These are phyloP conservation scores for Saccharum officinarum DNA, from an alignment of 176 grass and related monocot genomes.

Conservation along the genomic window DNA sequence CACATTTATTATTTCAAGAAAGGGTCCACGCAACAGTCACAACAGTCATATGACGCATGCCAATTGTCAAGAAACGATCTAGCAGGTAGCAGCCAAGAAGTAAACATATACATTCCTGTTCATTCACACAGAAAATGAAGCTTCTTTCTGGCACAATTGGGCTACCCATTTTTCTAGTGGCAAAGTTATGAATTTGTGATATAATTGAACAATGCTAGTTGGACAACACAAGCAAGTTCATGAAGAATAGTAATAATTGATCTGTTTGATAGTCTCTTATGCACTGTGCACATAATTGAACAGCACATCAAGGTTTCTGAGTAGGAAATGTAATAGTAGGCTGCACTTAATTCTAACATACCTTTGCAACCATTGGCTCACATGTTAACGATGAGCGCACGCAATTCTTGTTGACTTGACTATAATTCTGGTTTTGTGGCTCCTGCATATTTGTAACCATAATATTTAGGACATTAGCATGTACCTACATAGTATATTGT, in stretches of 20 bases:
- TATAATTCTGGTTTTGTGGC: too few relatives aligned
- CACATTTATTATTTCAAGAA: background rate
- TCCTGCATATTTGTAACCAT: too few relatives aligned
- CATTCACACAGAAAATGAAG: background rate
- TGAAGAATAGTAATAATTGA: background rate
- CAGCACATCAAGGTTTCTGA: background rate
- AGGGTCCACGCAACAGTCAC: too few relatives aligned
- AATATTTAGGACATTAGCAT: too few relatives aligned
- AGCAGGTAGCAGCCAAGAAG: background rate
- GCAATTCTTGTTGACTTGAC: too few relatives aligned
- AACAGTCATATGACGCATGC: background rate
- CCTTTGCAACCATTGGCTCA: too few relatives aligned
- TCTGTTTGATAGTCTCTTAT: background rate
- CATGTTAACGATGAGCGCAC: too few relatives aligned
- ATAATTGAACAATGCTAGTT: background rate
- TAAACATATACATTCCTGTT: background rate
- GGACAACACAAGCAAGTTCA: background rate
- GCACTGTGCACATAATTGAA: background rate
- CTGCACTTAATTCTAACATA: too few relatives aligned
- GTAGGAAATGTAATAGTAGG: too few relatives aligned
- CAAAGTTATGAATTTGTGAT: background rate
- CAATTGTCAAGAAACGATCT: slow-evolving; percentile 1
- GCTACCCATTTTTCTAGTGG: too few relatives aligned
- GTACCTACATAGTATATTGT: too few relatives aligned
- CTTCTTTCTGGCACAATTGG: background rate